Evolutionary conservation across 306 rosid species (phyloP).

Genomic region (Quercus bicolor): DNA sequence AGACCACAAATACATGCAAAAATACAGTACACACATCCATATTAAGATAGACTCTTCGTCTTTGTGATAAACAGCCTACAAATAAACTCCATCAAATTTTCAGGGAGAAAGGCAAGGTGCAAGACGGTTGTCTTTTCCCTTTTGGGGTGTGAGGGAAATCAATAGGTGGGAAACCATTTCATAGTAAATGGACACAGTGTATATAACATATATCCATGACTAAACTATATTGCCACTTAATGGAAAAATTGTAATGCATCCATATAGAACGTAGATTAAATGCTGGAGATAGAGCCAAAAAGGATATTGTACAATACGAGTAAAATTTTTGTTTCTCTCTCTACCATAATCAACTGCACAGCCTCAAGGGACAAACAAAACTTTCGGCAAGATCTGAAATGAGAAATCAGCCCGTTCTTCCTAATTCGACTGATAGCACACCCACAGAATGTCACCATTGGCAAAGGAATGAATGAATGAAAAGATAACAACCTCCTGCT

Average conservation of each 20-base stretch:
- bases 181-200: neutral
- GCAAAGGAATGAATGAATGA: constrained; percentile 20
- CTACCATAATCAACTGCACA: constrained; percentile 40
- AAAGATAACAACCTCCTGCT: constrained; percentile 21
- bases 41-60: no score
- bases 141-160: neutral
- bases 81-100: neutral
- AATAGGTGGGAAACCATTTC: neutral
- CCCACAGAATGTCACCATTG: constrained; percentile 18
- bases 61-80: neutral
- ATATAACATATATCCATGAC: constrained; percentile 21
- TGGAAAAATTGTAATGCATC: constrained; percentile 45
- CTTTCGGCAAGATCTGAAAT: constrained; percentile 30
- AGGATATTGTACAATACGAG: constrained; percentile 58
- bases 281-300: constrained; percentile 36
- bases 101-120: neutral
- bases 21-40: no score
- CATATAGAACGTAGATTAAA: constrained; percentile 27
- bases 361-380: constrained; percentile 47
- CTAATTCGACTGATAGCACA: constrained; percentile 25
- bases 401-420: constrained; percentile 28
- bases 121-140: neutral
- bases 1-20: no score
- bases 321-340: constrained; percentile 51
- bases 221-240: constrained; percentile 30